Base-by-base conservation (phyloP, 116 monocot genomes). In the Dioscorea cayenensis region DNA sequence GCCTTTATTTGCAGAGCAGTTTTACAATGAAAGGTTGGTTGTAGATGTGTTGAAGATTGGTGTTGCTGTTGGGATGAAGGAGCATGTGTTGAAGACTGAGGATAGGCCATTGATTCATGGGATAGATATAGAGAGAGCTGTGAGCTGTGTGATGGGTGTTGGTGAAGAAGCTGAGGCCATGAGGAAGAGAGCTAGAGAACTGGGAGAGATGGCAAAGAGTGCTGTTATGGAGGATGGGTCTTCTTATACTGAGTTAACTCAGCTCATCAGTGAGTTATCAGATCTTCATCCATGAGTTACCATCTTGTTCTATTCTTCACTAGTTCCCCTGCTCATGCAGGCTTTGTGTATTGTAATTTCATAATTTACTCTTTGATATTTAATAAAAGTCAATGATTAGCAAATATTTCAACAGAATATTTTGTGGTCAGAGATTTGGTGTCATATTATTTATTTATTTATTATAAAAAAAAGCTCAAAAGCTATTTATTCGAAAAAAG, bases 21-120 rank as follows among this genome's bases (percentile, higher is more conserved):
- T 79, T 60, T 52, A 21, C 59, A 83, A 83, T 38, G 79, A 78
- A 76, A 79, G 58, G 66, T 23, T 84, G 19, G 18, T 79, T 2
- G 79, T 79, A 6, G 76, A 76, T 20, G 77, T 84, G 71, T 38
- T 79, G 49, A 32, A 25, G 63, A 63, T 84, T n/a, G 84, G 79
- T 12, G 73, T 73, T 0, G 22, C 28, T 12, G n/a, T 79, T 0
- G 73, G 84, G 32, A 69, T 25, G 12, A 71, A 19, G 23, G 18
- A 25, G 17, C 20, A 20, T 6, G 21, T 17, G 0, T 0, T 17
- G 3, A 2, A 3, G 51, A 71, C 35, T 18, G 51, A 75, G 5
- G 62, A 11, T 25, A 66, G 29, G 71, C 4, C 22, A 0, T 21
- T 70, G 66, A 49, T 80, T n/a, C 36, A 5, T 65, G 66, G 48